Evolutionary conservation across 805 yeast species (phyloP).

Genomic region (Cyberlindnera saturnus): DNA sequence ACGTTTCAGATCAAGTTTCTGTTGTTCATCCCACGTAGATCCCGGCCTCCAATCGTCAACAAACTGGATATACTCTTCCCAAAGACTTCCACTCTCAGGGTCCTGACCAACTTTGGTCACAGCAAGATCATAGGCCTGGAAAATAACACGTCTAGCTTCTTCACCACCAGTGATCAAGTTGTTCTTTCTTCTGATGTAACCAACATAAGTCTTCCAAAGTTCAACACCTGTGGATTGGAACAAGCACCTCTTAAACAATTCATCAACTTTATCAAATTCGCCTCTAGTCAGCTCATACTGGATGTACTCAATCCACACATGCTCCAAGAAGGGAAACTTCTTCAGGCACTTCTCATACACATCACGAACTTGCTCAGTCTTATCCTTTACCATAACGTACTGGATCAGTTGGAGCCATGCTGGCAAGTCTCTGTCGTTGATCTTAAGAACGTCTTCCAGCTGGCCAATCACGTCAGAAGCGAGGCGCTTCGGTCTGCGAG

Average conservation of each 20-base stretch:
- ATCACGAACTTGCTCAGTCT: constrained; percentile 51
- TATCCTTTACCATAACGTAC: constrained; percentile 43
- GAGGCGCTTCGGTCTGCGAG: constrained; percentile 15
- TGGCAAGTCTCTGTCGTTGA: constrained; percentile 45
- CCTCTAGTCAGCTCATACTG: constrained; percentile 57
- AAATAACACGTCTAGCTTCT: constrained; percentile 63
- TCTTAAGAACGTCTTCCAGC: constrained; percentile 47
- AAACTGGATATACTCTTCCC: constrained; percentile 81
- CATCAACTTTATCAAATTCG: constrained; percentile 62
- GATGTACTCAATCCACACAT: constrained; percentile 72
- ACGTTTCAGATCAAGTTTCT: constrained; percentile 69
- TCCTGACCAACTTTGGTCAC: constrained; percentile 75
- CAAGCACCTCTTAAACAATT: constrained; percentile 58
- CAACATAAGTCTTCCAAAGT: constrained; percentile 72
- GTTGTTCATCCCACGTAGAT: constrained; percentile 79
- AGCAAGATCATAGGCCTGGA: constrained; percentile 82
- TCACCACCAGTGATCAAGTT: constrained; percentile 79
- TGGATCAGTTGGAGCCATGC: constrained; percentile 54
- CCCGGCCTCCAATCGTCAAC: constrained; percentile 73
- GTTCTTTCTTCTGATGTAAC: constrained; percentile 62
- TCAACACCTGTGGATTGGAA: constrained; percentile 56
- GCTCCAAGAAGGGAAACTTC: constrained; percentile 62
- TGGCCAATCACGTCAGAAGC: constrained; percentile 49
- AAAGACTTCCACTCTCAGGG: constrained; percentile 59
- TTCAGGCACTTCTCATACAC: constrained; percentile 55